These are phyloP conservation scores for Plasmodium coatneyi DNA, from an alignment of 169 alveolate species.

Conservation along the genomic window DNA sequence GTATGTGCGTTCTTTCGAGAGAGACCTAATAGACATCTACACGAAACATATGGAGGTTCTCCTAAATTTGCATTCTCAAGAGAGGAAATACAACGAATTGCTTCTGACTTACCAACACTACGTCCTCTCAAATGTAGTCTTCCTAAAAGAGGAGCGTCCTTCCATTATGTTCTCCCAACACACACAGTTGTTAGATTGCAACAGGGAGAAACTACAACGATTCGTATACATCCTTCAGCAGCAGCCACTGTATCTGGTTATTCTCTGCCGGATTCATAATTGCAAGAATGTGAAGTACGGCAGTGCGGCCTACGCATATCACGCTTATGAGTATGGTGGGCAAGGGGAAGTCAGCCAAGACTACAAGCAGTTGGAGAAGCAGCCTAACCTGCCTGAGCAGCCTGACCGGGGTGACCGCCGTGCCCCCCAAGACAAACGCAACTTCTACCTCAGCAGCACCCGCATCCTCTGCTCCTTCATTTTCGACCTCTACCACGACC, in stretches of 20 bases:
- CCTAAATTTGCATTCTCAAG: conserved; percentile 70
- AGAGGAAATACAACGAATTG: conserved; percentile 57
- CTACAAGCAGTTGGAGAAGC: neutral
- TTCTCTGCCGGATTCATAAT: conserved; percentile 59
- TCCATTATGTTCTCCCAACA: conserved; percentile 1
- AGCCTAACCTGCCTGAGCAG: neutral
- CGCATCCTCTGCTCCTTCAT: conserved; percentile 49
- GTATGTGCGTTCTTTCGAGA: conserved; percentile 78
- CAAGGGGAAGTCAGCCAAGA: neutral
- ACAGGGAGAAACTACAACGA: conserved; percentile 21
- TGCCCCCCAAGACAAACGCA: neutral
- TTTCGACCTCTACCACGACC: conserved; percentile 54
- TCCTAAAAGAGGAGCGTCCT: conserved; percentile 19
- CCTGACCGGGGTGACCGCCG: too few species aligned
- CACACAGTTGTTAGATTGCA: conserved; percentile 23
- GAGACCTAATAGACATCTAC: conserved; percentile 78
- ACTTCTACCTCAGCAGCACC: conserved; percentile 34
- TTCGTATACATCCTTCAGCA: conserved; percentile 76
- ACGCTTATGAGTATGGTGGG: neutral
- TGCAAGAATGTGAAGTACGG: conserved; percentile 19
- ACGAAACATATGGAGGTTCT: conserved; percentile 78
- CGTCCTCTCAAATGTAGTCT: conserved; percentile 21
- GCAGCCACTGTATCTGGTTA: conserved; percentile 77
- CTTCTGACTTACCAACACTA: conserved; percentile 68
- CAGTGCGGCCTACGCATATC: neutral